Conservation (phyloP, 805 yeast species). For the Cyberlindnera euphorbiiphila region DNA sequence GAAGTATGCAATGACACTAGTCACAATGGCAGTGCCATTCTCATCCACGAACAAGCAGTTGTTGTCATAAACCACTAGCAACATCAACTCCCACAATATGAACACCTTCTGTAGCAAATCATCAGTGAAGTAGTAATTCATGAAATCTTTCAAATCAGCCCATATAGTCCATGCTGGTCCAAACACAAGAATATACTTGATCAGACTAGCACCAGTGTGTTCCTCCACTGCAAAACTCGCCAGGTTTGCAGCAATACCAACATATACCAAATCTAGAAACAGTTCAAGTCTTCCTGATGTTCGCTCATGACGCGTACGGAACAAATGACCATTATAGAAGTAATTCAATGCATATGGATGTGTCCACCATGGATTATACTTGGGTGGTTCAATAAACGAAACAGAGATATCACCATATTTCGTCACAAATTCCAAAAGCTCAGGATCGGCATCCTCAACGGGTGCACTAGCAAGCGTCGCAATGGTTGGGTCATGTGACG, state of each 20-base stretch:
- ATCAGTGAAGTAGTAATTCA: constrained; percentile 59
- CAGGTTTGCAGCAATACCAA: constrained; percentile 57
- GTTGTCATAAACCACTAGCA: constrained; percentile 50
- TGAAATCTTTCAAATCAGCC: constrained; percentile 60
- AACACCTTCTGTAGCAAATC: constrained; percentile 52
- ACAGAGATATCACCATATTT: constrained; percentile 48
- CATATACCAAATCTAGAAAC: constrained; percentile 60
- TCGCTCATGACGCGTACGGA: constrained; percentile 53
- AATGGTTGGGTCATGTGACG: too few species aligned
- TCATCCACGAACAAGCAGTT: constrained; percentile 38
- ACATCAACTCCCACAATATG: constrained; percentile 48
- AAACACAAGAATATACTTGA: constrained; percentile 47
- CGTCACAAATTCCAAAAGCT: constrained; percentile 36
- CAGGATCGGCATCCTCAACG: constrained; percentile 11
- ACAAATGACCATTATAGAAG: constrained; percentile 53
- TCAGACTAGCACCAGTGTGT: constrained; percentile 44
- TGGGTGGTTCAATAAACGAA: constrained; percentile 42
- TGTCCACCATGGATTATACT: constrained; percentile 33
- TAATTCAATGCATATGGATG: constrained; percentile 59
- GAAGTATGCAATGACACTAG: constrained; percentile 37
- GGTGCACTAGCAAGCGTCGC: too few species aligned
- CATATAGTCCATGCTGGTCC: constrained; percentile 62
- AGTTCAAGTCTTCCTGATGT: constrained; percentile 50
- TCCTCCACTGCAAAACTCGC: constrained; percentile 50
- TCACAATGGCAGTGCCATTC: constrained; percentile 34